These are phyloP conservation scores for Cercis canadensis DNA, from an alignment of 306 rosid species.

Conservation along the genomic window DNA sequence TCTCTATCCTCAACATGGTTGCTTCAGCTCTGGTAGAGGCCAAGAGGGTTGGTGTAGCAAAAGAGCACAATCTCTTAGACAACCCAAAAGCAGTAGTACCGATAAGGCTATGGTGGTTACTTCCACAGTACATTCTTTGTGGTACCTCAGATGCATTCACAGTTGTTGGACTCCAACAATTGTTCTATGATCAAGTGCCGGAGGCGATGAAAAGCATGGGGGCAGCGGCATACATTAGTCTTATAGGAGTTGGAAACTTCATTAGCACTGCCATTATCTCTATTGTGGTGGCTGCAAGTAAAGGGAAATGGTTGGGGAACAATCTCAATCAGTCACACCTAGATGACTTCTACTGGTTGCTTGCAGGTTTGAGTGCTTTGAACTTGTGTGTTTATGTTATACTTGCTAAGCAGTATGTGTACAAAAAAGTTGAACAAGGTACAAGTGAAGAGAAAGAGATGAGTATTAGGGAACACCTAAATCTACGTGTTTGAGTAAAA, in stretches of 20 bases:
- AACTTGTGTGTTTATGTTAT: slow-evolving; percentile 39
- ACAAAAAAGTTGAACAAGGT: slow-evolving; percentile 37
- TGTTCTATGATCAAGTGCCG: slow-evolving; percentile 52
- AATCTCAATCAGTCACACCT: slow-evolving; percentile 52
- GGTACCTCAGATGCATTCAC: slow-evolving; percentile 43
- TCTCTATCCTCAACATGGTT: slow-evolving; percentile 43
- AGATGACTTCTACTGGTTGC: slow-evolving; percentile 47
- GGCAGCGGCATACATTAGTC: neutral
- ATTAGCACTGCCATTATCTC: neutral
- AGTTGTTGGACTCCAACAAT: slow-evolving; percentile 43
- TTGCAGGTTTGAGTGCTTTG: slow-evolving; percentile 46
- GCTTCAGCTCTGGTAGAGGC: slow-evolving; percentile 42
- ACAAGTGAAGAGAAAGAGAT: slow-evolving; percentile 2
- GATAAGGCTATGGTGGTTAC: slow-evolving; percentile 56
- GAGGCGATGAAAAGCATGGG: slow-evolving; percentile 20
- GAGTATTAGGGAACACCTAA: neutral
- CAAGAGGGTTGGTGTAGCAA: slow-evolving; percentile 40
- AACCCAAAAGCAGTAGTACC: slow-evolving; percentile 44
- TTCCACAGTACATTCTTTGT: slow-evolving; percentile 48
- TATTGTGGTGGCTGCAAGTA: slow-evolving; percentile 30
- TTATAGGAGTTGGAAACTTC: neutral
- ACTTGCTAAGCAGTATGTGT: slow-evolving; percentile 44
- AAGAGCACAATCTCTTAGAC: slow-evolving; percentile 35
- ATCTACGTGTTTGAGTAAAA: neutral
- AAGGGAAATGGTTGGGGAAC: slow-evolving; percentile 45